Conservation (phyloP, 495 filamentous ascomycete genomes). For the Talaromyces stipitatus region DNA sequence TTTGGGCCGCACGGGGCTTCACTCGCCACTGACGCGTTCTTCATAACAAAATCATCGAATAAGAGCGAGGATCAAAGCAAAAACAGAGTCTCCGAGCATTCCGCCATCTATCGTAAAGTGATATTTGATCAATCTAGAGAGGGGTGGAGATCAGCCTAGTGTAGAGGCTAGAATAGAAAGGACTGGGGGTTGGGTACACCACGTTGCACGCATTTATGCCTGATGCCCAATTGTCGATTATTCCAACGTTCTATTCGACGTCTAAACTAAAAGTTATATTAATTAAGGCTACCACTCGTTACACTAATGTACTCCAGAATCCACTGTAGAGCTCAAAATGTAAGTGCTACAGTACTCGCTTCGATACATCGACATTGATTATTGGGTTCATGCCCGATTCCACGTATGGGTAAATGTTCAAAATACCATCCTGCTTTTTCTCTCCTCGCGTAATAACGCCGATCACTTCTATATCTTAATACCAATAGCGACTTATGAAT, state of each 20-base stretch:
- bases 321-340: not conserved
- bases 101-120: not conserved
- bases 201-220: slow-evolving; percentile 8
- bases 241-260: not conserved
- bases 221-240: slow-evolving; percentile 3
- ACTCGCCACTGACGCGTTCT: not conserved
- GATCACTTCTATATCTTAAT: not conserved
- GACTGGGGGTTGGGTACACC: slow-evolving; percentile 1
- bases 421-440: not conserved
- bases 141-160: not conserved
- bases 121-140: not conserved
- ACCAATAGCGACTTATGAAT: not conserved
- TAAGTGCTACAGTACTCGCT: not conserved
- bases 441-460: not conserved
- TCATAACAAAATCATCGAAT: not conserved
- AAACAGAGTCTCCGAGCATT: not conserved
- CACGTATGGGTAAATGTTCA: too few species aligned
- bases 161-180: not conserved
- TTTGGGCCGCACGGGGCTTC: not conserved
- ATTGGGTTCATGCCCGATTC: not conserved
- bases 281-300: not conserved
- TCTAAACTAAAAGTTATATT: not conserved
- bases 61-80: not conserved
- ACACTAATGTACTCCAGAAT: slow-evolving; percentile 1
- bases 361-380: not conserved